Percentiles rank a stretch among this genome's conserved stretches.
These are phyloP conservation scores for Sparassis latifolia DNA, from an alignment of 1,284 basidiomycete species.

Conservation along the genomic window DNA sequence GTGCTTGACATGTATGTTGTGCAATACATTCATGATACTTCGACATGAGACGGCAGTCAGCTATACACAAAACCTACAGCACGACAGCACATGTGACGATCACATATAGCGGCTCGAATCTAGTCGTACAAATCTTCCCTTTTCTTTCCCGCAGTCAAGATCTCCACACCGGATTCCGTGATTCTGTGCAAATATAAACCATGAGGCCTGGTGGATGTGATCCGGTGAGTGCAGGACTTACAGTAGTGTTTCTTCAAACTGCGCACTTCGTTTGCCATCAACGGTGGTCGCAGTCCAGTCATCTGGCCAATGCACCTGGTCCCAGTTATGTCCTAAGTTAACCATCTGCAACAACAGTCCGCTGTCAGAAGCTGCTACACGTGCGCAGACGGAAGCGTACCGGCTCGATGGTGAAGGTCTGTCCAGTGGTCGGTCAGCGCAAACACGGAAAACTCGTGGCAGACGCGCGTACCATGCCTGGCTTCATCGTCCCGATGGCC, in stretches of 20 bases:
- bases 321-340: slow-evolving; percentile 74
- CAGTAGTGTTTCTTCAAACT: slow-evolving; percentile 94
- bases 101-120: neutral
- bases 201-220: neutral
- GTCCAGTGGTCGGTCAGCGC: neutral
- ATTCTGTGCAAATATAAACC: slow-evolving; percentile 45
- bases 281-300: slow-evolving; percentile 92
- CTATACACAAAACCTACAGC: no score
- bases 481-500: slow-evolving; percentile 75
- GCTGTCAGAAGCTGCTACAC: neutral
- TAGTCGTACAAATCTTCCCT: slow-evolving; percentile 28
- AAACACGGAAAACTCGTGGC: neutral
- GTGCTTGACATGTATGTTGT: no score
- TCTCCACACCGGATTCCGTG: slow-evolving; percentile 87
- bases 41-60: no score
- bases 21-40: no score
- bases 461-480: slow-evolving; percentile 61
- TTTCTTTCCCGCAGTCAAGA: slow-evolving; percentile 67
- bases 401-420: slow-evolving; percentile 78
- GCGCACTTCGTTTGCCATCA: slow-evolving; percentile 86
- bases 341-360: slow-evolving; percentile 63
- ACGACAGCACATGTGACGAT: no score
- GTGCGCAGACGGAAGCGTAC: slow-evolving; percentile 32
- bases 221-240: slow-evolving; percentile 33
- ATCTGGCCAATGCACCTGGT: slow-evolving; percentile 78